Conservation (phyloP, 371 early-diverging fungal genomes). For the Lichtheimia ramosa region DNA sequence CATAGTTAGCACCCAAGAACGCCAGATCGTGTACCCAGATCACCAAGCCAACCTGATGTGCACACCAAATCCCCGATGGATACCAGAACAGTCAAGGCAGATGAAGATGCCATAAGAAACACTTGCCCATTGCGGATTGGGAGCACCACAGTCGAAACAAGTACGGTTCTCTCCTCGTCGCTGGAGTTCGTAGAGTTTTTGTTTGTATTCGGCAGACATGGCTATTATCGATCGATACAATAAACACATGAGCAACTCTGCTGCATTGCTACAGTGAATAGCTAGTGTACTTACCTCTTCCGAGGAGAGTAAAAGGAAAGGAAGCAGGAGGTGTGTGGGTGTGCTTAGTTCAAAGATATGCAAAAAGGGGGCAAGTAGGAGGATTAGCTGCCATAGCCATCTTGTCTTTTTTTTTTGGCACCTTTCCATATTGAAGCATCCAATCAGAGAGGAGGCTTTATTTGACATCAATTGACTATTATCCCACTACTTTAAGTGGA, state of each 20-base stretch:
- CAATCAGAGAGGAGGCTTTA: too few relatives aligned
- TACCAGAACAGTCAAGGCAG: constrained; percentile 95
- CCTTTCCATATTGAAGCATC: too few relatives aligned
- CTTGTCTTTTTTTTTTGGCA: too few relatives aligned
- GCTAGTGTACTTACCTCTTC: too few relatives aligned
- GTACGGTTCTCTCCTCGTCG: constrained; percentile 69
- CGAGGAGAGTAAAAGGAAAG: not conserved
- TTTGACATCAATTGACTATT: too few relatives aligned
- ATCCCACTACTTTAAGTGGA: too few relatives aligned
- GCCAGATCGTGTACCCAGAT: too few relatives aligned
- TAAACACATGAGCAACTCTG: not conserved
- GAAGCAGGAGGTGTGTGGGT: not conserved
- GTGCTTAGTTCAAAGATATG: not conserved
- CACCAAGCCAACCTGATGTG: constrained; percentile 69
- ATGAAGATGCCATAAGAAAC: constrained; percentile 96
- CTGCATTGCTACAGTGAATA: too few relatives aligned
- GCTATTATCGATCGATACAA: not conserved
- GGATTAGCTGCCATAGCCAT: too few relatives aligned
- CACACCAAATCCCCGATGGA: constrained; percentile 93
- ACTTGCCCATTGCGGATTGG: constrained; percentile 93
- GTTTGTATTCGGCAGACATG: constrained; percentile 64
- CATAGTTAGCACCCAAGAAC: too few relatives aligned
- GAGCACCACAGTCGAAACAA: constrained; percentile 84
- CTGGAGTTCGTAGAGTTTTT: constrained; percentile 70
- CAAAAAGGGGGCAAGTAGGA: too few relatives aligned